Evolutionary conservation across 1,284 basidiomycete species (phyloP), one percentile per base, ranked within the genome.

Genomic region (Veloboletus limbatus): DNA sequence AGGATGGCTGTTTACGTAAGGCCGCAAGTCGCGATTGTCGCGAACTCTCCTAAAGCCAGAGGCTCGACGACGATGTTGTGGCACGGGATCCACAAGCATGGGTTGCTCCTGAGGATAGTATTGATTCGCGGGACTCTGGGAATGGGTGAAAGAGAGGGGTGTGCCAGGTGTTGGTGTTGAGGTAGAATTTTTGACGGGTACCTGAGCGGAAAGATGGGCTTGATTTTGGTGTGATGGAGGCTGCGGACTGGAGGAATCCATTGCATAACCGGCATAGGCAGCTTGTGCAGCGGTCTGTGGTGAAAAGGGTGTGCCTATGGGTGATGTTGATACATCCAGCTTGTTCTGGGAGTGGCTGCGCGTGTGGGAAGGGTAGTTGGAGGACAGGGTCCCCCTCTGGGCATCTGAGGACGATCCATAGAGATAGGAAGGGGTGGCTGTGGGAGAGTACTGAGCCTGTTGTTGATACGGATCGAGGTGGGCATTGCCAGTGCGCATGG

Each of bases 41-140:
- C 84, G 77, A 10, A 91, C 77, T 46, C 84, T 75, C 57, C 80
- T 76, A 58, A 92, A 82, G 21, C 88, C 88, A 43, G 77, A 75
- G 10, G 81, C 75, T 26, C 84, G 75, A 55, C 83, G 77, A 64
- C 82, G 82, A 48, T 79, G 78, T 43, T 79, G 81, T n/a, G 81
- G 79, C 16, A 68, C 60, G 7, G 62, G 43, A 62, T 88, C 86
- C 20, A 89, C 79, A 37, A 73, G 69, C 86, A 88, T 88, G 47
- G 77, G 62, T 45, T 82, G 76, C 52, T 85, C 81, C 58, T 79
- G 76, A 16, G 74, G 59, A 57, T 81, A 85, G 57, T 77, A 85
- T 25, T 75, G 74, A 33, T 61, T 62, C 14, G 72, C 71, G 25
- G 77, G 71, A 36, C 68, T 71, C 37, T 75, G 74, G 6, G 74